Base-by-base conservation (phyloP, 148 eudicot genomes). In the Rhododendron griersonianum region DNA sequence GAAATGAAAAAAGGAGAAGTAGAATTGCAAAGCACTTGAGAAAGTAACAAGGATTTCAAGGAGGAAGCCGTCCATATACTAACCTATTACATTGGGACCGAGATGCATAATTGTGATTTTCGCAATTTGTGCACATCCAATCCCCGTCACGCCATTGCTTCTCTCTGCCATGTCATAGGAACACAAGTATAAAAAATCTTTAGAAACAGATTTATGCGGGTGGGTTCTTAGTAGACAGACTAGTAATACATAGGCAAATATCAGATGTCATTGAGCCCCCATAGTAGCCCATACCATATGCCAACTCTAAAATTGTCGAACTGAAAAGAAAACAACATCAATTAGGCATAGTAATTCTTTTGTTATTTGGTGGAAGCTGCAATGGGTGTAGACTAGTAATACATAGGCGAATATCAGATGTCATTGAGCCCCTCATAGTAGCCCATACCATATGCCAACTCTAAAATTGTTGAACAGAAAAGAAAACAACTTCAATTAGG, bases 91-190 rank as follows among this genome's bases (percentile, higher is more conserved):
- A 95, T 74, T 92, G 85, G 45, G 90, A 85, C 86, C 95, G 90
- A 67, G 95, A 93, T 74, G 95, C 95, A 89, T 92, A 95, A 59
- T 95, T 95, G 89, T 95, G 98, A 85, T 93, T 93, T 86, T 88
- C 87, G 83, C 95, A 95, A 95, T 88, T 93, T 45, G 91, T 86
- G 88, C 96, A 93, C 95, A 91, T 93, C 96, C 98, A 94, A 85
- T 93, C 95, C 75, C 95, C 95, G 45, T 91, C 91, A 33, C 92
- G 93, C 95, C 98, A 92, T 83, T 93, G 94, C 86, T 90, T 93
- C 65, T 93, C 65, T 95, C 95, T 80, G 18, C 57, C 19, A 53
- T 53, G 50, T 47, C 11, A 47, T 47, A 47, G 11, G 57, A 53
- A 75, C 81, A 55, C 9, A 28, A 75, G 41, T 41, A 79, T 76